phyloP scores from a whole-genome alignment of 768 basidiomycete genomes.

The Mycena crocata region DNA sequence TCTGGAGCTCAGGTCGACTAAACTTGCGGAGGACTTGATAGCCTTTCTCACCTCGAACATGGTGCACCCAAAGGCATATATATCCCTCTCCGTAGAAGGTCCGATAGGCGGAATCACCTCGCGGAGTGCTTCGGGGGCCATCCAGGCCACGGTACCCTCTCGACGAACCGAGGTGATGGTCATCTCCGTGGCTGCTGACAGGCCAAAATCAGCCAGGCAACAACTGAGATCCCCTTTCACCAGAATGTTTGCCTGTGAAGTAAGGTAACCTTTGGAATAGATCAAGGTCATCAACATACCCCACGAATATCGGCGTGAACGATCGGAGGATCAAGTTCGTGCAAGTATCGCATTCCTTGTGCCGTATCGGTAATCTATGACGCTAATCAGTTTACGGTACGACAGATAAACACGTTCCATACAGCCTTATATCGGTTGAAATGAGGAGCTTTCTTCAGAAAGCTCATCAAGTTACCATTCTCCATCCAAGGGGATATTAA shows the following conservation, averaged over 20 bases:
- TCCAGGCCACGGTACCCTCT: not conserved
- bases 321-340: not conserved
- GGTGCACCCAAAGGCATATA: not conserved
- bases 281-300: not conserved
- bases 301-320: constrained; percentile 24
- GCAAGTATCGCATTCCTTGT: not conserved
- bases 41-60: not conserved
- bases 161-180: not conserved
- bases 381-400: not conserved
- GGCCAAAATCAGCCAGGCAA: constrained; percentile 21
- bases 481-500: not conserved
- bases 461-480: not conserved
- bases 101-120: not conserved
- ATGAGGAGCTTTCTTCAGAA: not conserved
- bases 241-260: constrained; percentile 14
- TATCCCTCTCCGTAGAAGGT: not conserved
- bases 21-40: no score
- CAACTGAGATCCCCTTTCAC: constrained; percentile 8
- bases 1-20: no score
- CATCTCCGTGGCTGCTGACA: not conserved
- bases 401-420: not conserved
- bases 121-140: not conserved
- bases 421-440: not conserved
- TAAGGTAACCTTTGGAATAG: not conserved
- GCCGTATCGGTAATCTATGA: not conserved